Conservation (phyloP, 495 filamentous ascomycete genomes). For the Trichoderma asperelloides region DNA sequence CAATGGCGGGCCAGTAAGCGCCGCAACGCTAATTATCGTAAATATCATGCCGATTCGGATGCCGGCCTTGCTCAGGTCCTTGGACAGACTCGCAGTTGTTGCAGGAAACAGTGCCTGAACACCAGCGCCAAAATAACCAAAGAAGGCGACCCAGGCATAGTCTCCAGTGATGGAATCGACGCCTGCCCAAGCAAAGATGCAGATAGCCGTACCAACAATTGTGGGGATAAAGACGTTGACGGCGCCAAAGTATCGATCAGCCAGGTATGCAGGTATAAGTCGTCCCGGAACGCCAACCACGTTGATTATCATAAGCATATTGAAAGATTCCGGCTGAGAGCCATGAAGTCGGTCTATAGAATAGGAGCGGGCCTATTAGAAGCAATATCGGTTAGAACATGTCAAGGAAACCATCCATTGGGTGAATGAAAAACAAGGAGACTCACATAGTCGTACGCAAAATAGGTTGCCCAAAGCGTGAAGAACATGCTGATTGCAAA, state of each 20-base stretch:
- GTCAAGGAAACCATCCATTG: constrained; percentile 22
- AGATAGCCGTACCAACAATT: constrained; percentile 25
- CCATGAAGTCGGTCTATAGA: background rate
- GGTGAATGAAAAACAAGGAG: background rate
- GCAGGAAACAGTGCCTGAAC: constrained; percentile 57
- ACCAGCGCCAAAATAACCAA: constrained; percentile 55
- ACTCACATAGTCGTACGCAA: constrained; percentile 63
- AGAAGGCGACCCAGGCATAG: constrained; percentile 54
- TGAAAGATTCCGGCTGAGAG: constrained; percentile 35
- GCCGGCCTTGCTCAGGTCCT: constrained; percentile 57
- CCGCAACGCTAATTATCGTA: constrained; percentile 62
- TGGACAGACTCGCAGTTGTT: constrained; percentile 46
- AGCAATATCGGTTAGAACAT: constrained; percentile 14
- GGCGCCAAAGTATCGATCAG: constrained; percentile 46
- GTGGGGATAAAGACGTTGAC: constrained; percentile 56
- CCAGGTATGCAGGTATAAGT: constrained; percentile 52
- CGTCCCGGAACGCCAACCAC: constrained; percentile 57
- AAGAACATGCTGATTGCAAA: constrained; percentile 55
- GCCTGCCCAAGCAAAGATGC: constrained; percentile 55
- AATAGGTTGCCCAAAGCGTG: constrained; percentile 46
- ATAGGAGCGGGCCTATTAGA: constrained; percentile 10
- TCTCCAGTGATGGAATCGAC: constrained; percentile 42
- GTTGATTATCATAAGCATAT: constrained; percentile 66
- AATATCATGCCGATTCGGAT: constrained; percentile 75
- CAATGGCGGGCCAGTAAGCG: constrained; percentile 66